phyloP scores from a whole-genome alignment of 805 yeast genomes.

The Wickerhamomyces hampshirensis region DNA sequence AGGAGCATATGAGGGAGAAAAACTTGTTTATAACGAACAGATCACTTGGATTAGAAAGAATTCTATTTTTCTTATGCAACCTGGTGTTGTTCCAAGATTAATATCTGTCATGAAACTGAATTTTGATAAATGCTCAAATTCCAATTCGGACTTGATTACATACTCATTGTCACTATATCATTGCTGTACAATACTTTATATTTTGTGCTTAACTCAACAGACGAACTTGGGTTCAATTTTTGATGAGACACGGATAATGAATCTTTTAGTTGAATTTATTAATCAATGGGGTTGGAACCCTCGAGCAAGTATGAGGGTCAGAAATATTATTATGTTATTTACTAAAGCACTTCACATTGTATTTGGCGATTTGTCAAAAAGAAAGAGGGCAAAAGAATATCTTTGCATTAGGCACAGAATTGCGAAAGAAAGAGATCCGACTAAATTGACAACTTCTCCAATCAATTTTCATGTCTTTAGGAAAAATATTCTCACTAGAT shows the following conservation, averaged over 20 bases:
- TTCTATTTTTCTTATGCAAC: slow-evolving; percentile 5
- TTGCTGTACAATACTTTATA: slow-evolving; percentile 11
- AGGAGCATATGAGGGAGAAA: slow-evolving; percentile 13
- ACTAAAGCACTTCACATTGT: slow-evolving; percentile 52
- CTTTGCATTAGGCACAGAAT: slow-evolving; percentile 37
- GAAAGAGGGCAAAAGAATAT: slow-evolving; percentile 41
- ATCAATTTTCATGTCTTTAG: slow-evolving; percentile 79
- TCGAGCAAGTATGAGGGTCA: slow-evolving; percentile 38
- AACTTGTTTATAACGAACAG: slow-evolving; percentile 8
- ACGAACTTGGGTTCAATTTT: slow-evolving; percentile 14
- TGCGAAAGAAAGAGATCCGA: slow-evolving; percentile 24
- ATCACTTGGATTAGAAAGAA: slow-evolving; percentile 7
- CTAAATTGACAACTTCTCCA: slow-evolving; percentile 58
- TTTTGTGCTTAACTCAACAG: slow-evolving; percentile 7
- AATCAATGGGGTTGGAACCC: slow-evolving; percentile 66
- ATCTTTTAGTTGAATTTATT: slow-evolving; percentile 41
- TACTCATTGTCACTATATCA: slow-evolving; percentile 14
- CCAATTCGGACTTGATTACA: slow-evolving; percentile 3
- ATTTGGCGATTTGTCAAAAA: slow-evolving; percentile 51
- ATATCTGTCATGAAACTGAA: slow-evolving; percentile 3
- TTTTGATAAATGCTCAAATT: slow-evolving; percentile 7
- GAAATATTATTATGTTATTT: slow-evolving; percentile 50
- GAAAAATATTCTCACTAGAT: slow-evolving; percentile 68
- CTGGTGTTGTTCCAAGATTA: slow-evolving; percentile 6
- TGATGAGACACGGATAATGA: slow-evolving; percentile 34